Evolutionary conservation across 163 green algal genomes (phyloP), one percentile per base, ranked within the genome.

Genomic region (Scenedesmus sp.): DNA sequence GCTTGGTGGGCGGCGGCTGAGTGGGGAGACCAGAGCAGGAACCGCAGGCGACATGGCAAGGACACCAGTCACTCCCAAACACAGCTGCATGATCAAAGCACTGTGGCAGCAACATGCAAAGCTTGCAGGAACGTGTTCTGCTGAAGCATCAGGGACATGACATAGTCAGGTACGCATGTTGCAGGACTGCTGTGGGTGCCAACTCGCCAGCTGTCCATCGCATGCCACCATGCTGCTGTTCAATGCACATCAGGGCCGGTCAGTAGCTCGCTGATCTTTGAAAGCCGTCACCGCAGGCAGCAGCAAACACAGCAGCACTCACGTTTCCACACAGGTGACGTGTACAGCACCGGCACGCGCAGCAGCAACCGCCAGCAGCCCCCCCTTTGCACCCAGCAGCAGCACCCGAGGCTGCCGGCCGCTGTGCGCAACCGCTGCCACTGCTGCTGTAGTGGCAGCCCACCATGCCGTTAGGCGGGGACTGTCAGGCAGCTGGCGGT

Each of bases 271-370:
- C 46, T 53, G 46, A 10, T n/a, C 46, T 16, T 10, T 53, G 46
- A 6, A 53, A 16, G 46, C 46, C 6, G 10, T 10, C 46, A 53
- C 7, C 10, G 46, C 53, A 26, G 53, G 53, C 53, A 65, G 53
- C 16, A 24, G 10, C 53, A 65, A 2, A 65, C 53, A 30, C 42
- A 22, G 43, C n/a, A 92, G 80, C n/a, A 40, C 88, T 83, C 51
- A 89, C 88, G 16, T 76, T 53, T 92, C 88, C 33, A 88, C 88
- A 24, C 88, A 92, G 22, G 88, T 89, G 30, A 92, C 81, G 35
- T 92, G 88, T 51, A 70, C 70, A 22, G 88, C 88, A n/a, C 88
- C 88, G 18, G 88, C 88, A 9, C 88, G 79, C 37, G 70, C 18
- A 33, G 88, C 88, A 40, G 81, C 68, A 12, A 92, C 5, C 10